phyloP scores from a whole-genome alignment of 768 basidiomycete species.

The Collybia sordida region DNA sequence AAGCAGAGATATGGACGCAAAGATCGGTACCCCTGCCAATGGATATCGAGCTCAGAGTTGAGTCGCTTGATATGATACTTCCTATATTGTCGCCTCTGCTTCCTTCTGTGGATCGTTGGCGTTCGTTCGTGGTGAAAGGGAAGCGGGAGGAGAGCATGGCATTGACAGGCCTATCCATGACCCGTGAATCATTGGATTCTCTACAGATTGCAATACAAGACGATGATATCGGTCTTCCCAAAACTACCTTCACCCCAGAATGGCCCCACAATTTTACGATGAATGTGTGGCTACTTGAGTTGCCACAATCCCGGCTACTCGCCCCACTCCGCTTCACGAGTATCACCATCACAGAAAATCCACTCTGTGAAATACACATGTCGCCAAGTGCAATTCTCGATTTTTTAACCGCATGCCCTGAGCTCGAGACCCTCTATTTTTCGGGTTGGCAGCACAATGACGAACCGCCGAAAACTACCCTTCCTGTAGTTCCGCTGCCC shows the following conservation, averaged over 20 bases:
- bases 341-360: slow-evolving; percentile 55
- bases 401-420: slow-evolving; percentile 62
- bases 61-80: slow-evolving; percentile 50
- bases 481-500: slow-evolving; percentile 53
- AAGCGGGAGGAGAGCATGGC: slow-evolving; percentile 34
- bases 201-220: slow-evolving; percentile 37
- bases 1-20: slow-evolving; percentile 54
- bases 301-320: slow-evolving; percentile 47
- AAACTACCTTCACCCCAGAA: slow-evolving; percentile 29
- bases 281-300: slow-evolving; percentile 45
- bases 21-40: slow-evolving; percentile 55
- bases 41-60: slow-evolving; percentile 50
- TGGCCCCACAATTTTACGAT: slow-evolving; percentile 34
- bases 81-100: slow-evolving; percentile 67
- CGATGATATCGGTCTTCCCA: slow-evolving; percentile 27
- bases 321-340: slow-evolving; percentile 54
- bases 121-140: slow-evolving; percentile 44
- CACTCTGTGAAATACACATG: slow-evolving; percentile 32
- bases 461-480: slow-evolving; percentile 24
- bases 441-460: slow-evolving; percentile 53
- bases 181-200: slow-evolving; percentile 27
- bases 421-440: slow-evolving; percentile 57
- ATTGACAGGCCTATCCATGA: slow-evolving; percentile 20
- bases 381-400: slow-evolving; percentile 51
- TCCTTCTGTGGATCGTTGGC: slow-evolving; percentile 57